Percentiles rank a stretch among this genome's conserved stretches.
Conservation (phyloP, 371 early-diverging fungal species). For the Mucor lusitanicus region DNA sequence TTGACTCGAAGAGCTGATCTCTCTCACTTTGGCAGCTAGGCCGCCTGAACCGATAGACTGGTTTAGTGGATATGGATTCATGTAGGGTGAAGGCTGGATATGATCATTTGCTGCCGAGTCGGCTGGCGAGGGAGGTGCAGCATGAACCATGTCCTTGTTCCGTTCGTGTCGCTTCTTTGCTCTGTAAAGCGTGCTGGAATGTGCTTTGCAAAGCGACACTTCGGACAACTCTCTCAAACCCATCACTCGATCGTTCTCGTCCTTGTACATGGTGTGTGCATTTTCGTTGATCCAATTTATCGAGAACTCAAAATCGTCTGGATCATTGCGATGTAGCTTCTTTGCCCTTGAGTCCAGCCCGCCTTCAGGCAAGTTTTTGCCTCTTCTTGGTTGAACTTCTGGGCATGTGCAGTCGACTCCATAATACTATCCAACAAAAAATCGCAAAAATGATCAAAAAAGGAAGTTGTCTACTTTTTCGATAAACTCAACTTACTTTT, state of each 20-base stretch:
- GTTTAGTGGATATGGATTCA: conserved; percentile 4
- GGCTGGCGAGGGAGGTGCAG: conserved; percentile 18
- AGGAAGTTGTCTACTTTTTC: background rate
- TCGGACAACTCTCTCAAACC: conserved; percentile 22
- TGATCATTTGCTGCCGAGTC: conserved; percentile 16
- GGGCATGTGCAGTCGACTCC: conserved; percentile 29
- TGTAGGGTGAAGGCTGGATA: background rate
- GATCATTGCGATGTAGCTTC: conserved; percentile 23
- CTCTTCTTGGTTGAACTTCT: conserved; percentile 36
- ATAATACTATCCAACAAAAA: conserved; percentile 25
- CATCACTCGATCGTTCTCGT: conserved; percentile 14
- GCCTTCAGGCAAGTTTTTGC: conserved; percentile 35
- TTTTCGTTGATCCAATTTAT: conserved; percentile 31
- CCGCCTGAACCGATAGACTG: conserved; percentile 14
- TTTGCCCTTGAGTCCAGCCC: conserved; percentile 40
- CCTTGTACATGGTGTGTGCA: conserved; percentile 26
- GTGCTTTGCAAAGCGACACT: conserved; percentile 42
- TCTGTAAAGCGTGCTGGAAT: conserved; percentile 37
- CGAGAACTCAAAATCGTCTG: conserved; percentile 36
- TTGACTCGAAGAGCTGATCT: conserved; percentile 14
- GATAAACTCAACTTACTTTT: conserved; percentile 14
- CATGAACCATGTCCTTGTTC: conserved; percentile 6
- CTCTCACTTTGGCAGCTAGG: conserved; percentile 29
- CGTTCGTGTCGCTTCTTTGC: conserved; percentile 38
- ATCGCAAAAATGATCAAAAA: background rate